Conservation (phyloP, 1,139 yeast species). For the Candida glucosophila region DNA sequence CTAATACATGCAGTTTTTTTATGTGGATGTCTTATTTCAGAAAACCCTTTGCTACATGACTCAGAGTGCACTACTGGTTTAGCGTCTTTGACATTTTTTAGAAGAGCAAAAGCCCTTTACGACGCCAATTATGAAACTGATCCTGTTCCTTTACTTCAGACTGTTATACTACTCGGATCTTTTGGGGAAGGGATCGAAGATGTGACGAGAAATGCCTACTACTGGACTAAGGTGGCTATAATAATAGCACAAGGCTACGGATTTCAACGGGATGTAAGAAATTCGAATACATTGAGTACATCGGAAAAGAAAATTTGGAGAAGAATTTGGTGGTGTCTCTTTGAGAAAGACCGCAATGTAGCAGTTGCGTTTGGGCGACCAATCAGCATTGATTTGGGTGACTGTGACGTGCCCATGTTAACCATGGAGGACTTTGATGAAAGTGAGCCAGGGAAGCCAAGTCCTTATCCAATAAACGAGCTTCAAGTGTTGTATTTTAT, state of each 20-base stretch:
- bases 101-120: constrained; percentile 69
- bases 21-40: constrained; percentile 60
- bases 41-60: constrained; percentile 50
- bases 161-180: constrained; percentile 57
- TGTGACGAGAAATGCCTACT: constrained; percentile 63
- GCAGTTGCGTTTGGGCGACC: constrained; percentile 80
- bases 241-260: constrained; percentile 77
- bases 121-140: constrained; percentile 70
- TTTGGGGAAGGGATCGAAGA: constrained; percentile 80
- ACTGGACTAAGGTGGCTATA: constrained; percentile 71
- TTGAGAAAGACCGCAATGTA: constrained; percentile 61
- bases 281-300: constrained; percentile 20
- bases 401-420: constrained; percentile 73
- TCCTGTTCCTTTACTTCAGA: constrained; percentile 57
- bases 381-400: constrained; percentile 57
- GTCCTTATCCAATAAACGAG: constrained; percentile 40
- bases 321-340: constrained; percentile 75
- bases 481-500: constrained; percentile 51
- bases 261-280: constrained; percentile 48
- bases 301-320: constrained; percentile 54
- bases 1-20: constrained; percentile 61
- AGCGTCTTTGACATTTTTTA: constrained; percentile 60
- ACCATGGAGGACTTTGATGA: constrained; percentile 57
- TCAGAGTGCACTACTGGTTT: constrained; percentile 46
- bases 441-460: constrained; percentile 38